Percentiles rank a stretch among this genome's conserved stretches.
phyloP scores from a whole-genome alignment of 2,329 filamentous ascomycete genomes.

The Colletotrichum sidae region DNA sequence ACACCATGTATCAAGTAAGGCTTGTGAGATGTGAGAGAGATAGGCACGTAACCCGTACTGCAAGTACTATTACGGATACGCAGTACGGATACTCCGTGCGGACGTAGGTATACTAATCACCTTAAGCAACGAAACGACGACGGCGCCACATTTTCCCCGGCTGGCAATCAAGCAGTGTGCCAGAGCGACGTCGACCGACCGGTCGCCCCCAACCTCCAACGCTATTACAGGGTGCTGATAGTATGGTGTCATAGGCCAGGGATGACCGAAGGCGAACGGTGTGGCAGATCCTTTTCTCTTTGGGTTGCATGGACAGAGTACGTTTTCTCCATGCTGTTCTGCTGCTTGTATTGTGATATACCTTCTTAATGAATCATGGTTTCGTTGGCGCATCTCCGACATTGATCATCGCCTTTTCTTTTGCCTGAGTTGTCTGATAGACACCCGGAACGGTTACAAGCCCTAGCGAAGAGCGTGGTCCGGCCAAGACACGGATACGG shows the following conservation, averaged over 20 bases:
- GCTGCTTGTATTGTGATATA: constrained; percentile 18
- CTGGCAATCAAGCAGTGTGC: constrained; percentile 29
- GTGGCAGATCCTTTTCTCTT: constrained; percentile 30
- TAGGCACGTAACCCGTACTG: neutral
- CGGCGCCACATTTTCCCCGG: constrained; percentile 13
- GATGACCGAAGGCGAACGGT: constrained; percentile 15
- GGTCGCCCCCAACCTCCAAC: constrained; percentile 28
- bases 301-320: constrained; percentile 2
- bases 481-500: constrained; percentile 18
- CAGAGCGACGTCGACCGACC: constrained; percentile 11
- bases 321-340: constrained; percentile 15
- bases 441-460: constrained; percentile 11
- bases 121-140: neutral
- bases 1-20: neutral
- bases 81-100: neutral
- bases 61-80: neutral
- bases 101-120: neutral
- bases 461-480: neutral
- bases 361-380: constrained; percentile 8
- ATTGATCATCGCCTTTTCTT: neutral
- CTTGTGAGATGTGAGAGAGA: constrained; percentile 1
- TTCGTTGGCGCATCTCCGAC: neutral
- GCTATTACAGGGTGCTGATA: neutral
- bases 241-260: constrained; percentile 35
- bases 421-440: neutral